Percentiles rank a stretch among this genome's conserved stretches.
phyloP scores from a whole-genome alignment of 345 rosid genomes.

The Noccaea bulbosa region DNA sequence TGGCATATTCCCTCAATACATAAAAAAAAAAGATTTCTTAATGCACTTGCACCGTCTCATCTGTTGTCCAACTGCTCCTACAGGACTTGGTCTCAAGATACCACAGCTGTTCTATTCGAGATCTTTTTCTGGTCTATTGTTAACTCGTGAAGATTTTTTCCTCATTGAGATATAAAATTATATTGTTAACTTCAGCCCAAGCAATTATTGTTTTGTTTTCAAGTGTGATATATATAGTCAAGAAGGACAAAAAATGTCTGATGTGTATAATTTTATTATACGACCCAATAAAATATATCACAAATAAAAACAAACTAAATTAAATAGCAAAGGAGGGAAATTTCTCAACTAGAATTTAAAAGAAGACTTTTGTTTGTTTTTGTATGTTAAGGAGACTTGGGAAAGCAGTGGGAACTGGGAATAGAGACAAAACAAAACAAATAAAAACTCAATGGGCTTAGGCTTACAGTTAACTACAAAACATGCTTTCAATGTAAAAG shows the following conservation, averaged over 20 bases:
- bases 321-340: conserved; percentile 23
- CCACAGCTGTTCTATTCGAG: conserved; percentile 40
- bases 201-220: conserved; percentile 23
- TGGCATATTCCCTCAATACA: conserved; percentile 23
- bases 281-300: not conserved
- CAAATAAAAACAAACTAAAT: conserved; percentile 11
- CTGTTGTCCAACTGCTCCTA: conserved; percentile 22
- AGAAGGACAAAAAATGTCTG: conserved; percentile 15
- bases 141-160: conserved; percentile 26
- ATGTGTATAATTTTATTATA: not conserved
- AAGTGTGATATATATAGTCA: not conserved
- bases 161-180: conserved; percentile 8
- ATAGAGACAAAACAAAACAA: too few species aligned
- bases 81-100: conserved; percentile 37
- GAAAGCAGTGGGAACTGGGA: conserved; percentile 7
- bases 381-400: conserved; percentile 7
- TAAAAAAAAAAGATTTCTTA: not conserved
- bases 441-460: too few species aligned
- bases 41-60: conserved; percentile 3
- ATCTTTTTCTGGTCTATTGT: conserved; percentile 32
- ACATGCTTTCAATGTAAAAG: too few species aligned
- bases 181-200: conserved; percentile 25
- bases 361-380: not conserved
- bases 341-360: not conserved
- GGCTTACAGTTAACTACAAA: too few species aligned